Evolutionary conservation across 2,329 filamentous ascomycete genomes (phyloP).

Genomic region (Coleophoma cylindrospora): DNA sequence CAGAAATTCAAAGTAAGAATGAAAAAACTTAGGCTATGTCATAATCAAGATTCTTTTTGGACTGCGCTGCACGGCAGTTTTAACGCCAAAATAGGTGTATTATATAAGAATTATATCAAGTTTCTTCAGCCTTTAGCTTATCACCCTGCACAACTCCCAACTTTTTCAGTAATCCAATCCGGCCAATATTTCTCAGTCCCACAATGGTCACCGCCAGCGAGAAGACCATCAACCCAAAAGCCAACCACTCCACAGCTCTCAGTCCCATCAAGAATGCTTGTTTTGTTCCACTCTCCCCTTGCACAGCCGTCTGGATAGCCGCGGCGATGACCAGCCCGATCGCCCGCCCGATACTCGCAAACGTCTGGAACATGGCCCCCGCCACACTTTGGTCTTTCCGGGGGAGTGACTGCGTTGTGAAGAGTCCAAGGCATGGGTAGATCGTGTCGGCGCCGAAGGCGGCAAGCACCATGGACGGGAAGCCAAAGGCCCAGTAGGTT

Average conservation of each 20-base stretch:
- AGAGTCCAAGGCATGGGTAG: conserved; percentile 61
- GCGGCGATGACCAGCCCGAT: conserved; percentile 63
- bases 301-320: conserved; percentile 58
- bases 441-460: conserved; percentile 64
- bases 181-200: conserved; percentile 20
- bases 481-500: conserved; percentile 62
- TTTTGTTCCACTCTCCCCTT: conserved; percentile 38
- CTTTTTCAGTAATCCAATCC: conserved; percentile 21
- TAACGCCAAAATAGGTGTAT: no score
- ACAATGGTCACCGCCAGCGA: conserved; percentile 10
- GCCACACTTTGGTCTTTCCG: conserved; percentile 62
- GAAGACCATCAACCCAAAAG: conserved; percentile 11
- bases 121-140: background rate
- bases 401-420: conserved; percentile 58
- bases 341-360: conserved; percentile 59
- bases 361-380: conserved; percentile 62
- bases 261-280: conserved; percentile 13
- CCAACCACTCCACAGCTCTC: conserved; percentile 18
- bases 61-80: no score
- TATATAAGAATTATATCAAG: background rate
- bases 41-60: no score
- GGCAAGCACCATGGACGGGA: conserved; percentile 61
- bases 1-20: no score
- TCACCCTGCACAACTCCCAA: conserved; percentile 15
- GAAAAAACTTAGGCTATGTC: no score